Base-by-base conservation (phyloP, 2,329 filamentous ascomycete species). In the Ambrosiella cleistominuta region DNA sequence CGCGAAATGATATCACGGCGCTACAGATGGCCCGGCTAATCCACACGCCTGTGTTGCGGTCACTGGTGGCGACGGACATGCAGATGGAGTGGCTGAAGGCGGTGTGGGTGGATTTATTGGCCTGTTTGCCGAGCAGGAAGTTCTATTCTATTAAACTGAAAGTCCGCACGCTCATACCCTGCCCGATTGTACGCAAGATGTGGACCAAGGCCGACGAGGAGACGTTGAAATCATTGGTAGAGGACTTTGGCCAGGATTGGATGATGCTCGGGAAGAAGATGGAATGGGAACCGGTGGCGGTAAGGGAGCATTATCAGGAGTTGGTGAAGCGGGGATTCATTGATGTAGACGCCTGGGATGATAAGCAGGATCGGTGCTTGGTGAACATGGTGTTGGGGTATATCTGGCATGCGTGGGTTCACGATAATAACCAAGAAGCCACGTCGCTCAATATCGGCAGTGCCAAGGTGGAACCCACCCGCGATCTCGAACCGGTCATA, bases 41-140 rank as follows among this genome's bases (percentile, higher is more conserved):
- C 1, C 53, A 60, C 36, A 60, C 59, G 15, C 59, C 59, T 19
- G 52, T 60, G 19, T 44, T 60, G 37, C 59, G 59, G 27, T 45
- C 50, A 13, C 38, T 60, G 13, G 52, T 60, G 38, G 50, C 57
- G 37, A 58, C 42, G 3, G 39, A 49, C n/a, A 52, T 51, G 36
- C 44, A 54, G 1, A 44, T 60, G 3, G 45, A 19, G 8, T 40
- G 57, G 27, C 50, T 60, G 9, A 51, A 56, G 6, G 51, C 39
- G 1, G 40, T 57, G 27, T 60, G 59, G 59, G 12, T 27, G 3
- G 13, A 19, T 13, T 52, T 60, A 3, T 49, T 52, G 7, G 42
- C 56, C 7, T 51, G 56, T 6, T 45, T 60, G 9, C 59, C 59
- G 5, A 44, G 38, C 13, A 51, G 59, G 7, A 39, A 19, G 17